Evolutionary conservation across 2,329 filamentous ascomycete genomes (phyloP).

Genomic region (Alternaria panax): DNA sequence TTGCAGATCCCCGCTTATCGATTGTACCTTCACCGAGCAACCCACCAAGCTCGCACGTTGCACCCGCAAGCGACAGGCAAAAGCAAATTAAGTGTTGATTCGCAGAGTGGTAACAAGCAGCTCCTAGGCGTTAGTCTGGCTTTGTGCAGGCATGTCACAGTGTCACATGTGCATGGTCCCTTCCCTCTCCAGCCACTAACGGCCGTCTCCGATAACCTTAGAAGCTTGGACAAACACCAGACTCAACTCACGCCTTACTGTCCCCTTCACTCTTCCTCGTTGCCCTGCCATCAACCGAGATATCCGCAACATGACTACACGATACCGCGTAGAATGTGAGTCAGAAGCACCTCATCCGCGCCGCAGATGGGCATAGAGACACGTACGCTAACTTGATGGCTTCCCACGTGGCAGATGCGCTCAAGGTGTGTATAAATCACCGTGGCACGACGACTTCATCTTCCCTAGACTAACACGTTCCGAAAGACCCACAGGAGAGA

Average conservation of each 20-base stretch:
- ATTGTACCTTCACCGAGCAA: constrained; percentile 15
- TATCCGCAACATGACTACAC: constrained; percentile 48
- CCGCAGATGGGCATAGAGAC: background rate
- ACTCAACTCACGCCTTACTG: constrained; percentile 23
- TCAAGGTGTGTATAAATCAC: constrained; percentile 61
- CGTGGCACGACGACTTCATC: background rate
- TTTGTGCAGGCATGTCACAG: constrained; percentile 11
- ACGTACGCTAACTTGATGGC: constrained; percentile 24
- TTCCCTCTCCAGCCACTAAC: constrained; percentile 31
- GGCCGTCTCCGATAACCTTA: constrained; percentile 37
- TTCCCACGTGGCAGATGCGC: constrained; percentile 60
- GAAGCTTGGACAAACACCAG: constrained; percentile 29
- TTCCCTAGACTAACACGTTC: constrained; percentile 18
- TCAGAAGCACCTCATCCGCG: background rate
- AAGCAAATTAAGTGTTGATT: background rate
- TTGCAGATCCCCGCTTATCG: constrained; percentile 21
- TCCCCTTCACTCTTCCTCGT: constrained; percentile 12
- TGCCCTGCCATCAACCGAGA: constrained; percentile 1
- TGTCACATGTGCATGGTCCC: constrained; percentile 28
- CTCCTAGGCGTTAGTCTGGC: constrained; percentile 4
- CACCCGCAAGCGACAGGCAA: background rate
- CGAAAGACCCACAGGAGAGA: constrained; percentile 85
- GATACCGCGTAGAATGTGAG: constrained; percentile 50
- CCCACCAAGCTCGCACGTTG: constrained; percentile 3
- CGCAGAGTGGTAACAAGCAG: background rate